Conservation (phyloP, 1,139 yeast species). For the Magnusiomyces ingens region DNA sequence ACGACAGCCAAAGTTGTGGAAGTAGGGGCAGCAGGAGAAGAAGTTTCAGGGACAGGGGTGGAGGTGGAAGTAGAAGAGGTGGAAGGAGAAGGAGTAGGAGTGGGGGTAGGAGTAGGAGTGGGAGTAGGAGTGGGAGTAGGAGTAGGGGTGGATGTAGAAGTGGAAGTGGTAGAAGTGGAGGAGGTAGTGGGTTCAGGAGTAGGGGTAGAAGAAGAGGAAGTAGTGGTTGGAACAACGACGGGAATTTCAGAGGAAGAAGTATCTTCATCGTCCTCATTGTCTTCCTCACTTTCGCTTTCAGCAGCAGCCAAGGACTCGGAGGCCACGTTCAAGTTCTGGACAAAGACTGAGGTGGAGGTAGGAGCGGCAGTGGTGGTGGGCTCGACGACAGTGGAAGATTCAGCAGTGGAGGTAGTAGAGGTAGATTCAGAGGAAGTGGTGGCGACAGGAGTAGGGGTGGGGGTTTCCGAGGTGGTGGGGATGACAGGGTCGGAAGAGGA, state of each 20-base stretch:
- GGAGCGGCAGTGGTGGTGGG: constrained; percentile 30
- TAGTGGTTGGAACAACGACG: constrained; percentile 17
- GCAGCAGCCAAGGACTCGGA: constrained; percentile 22
- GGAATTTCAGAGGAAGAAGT: constrained; percentile 20
- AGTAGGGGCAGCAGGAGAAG: constrained; percentile 16
- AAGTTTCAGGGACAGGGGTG: constrained; percentile 15
- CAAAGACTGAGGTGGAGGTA: constrained; percentile 9
- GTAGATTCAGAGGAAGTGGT: constrained; percentile 24
- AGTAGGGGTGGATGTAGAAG: constrained; percentile 18
- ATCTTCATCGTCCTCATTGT: too few species aligned
- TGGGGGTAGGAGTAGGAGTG: constrained; percentile 24
- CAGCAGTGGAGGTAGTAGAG: constrained; percentile 32
- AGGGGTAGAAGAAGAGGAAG: constrained; percentile 17
- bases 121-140: constrained; percentile 22
- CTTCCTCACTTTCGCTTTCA: constrained; percentile 10
- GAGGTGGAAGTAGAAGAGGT: constrained; percentile 26
- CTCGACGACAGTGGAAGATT: constrained; percentile 35
- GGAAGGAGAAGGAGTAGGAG: constrained; percentile 26
- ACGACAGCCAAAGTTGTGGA: too few species aligned
- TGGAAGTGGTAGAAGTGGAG: constrained; percentile 18
- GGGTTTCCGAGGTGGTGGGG: constrained; percentile 14
- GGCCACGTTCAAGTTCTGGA: constrained; percentile 4
- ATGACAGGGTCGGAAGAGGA: constrained; percentile 15
- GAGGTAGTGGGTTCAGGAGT: constrained; percentile 24
- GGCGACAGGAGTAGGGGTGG: constrained; percentile 19